Base-by-base conservation (phyloP, 225 moss, liverwort and hornwort genomes). In the Rhytidiadelphus loreus region DNA sequence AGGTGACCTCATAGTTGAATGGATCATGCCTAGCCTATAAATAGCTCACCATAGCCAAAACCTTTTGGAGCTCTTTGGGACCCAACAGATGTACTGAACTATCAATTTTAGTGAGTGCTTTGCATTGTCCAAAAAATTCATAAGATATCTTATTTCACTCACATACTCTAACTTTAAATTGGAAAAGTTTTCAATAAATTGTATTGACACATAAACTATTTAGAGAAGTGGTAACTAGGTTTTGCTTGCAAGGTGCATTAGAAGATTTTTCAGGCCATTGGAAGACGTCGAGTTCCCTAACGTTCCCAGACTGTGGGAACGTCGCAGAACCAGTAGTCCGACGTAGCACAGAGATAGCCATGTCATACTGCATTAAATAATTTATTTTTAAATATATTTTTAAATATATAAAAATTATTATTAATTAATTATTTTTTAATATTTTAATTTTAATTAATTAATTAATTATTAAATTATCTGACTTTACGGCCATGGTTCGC, bases 161-260 rank as follows among this genome's bases (percentile, higher is more conserved):
- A 9, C 6, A 12, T 13, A 3, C 9, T 1, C 2, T 43, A 0
- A 16, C 3, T 20, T 16, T 11, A 29, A 70, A 62, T 87, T 82
- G 16, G 9, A 59, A 11, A 39, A 23, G 32, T 53, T 68, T 83
- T 6, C 21, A 37, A 10, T 35, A 48, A 63, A 35, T 24, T 63
- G 23, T 41, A 21, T 0, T 30, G 4, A n/a, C 8, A 77, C 12
- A 75, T 61, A 13, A 75, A 26, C 21, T 20, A 29, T 61, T 14
- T n/a, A 5, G 9, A 35, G 0, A 33, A 75, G 20, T 21, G 2
- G 8, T 50, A 21, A 33, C 13, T 20, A 33, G 2, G 8, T 0
- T 50, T 74, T 48, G 12, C 3, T 12, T 75, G 21, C 22, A 76
- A 52, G 33, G 33, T 22, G 21, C n/a, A n/a, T n/a, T n/a, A n/a